These are phyloP conservation scores for Multifurca ochricompacta DNA, from an alignment of 768 basidiomycete genomes.

Conservation along the genomic window DNA sequence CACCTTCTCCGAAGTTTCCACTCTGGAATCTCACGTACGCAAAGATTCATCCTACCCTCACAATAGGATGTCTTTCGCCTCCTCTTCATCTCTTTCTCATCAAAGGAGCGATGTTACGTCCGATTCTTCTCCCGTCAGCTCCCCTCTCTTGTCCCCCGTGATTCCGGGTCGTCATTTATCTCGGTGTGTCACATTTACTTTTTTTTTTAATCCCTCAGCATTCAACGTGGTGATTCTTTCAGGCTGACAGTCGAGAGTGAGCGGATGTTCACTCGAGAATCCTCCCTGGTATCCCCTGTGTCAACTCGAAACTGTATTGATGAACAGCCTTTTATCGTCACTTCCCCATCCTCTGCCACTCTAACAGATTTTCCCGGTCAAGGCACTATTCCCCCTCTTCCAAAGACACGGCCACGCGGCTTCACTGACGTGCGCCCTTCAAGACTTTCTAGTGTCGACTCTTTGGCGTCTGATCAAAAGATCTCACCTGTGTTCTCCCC, in stretches of 20 bases:
- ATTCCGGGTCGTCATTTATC: conserved; percentile 8
- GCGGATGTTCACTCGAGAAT: conserved; percentile 9
- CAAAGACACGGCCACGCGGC: conserved; percentile 16
- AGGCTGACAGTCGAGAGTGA: conserved; percentile 19
- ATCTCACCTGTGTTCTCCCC: background rate
- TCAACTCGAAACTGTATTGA: background rate
- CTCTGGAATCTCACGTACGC: conserved; percentile 37
- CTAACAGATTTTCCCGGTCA: conserved; percentile 3
- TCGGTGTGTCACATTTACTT: conserved; percentile 4
- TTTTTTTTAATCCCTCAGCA: background rate
- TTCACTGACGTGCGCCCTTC: conserved; percentile 12
- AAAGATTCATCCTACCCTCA: conserved; percentile 30
- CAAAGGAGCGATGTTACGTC: conserved; percentile 17
- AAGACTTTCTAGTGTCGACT: background rate
- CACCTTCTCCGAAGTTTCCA: conserved; percentile 45
- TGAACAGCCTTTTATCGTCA: background rate
- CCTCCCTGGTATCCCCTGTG: conserved; percentile 10
- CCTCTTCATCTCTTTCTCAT: conserved; percentile 50
- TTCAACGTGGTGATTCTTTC: background rate
- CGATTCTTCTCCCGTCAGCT: conserved; percentile 12
- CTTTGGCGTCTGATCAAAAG: background rate
- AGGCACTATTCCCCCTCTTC: background rate
- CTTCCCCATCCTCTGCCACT: conserved; percentile 19
- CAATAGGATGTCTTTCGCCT: conserved; percentile 47
- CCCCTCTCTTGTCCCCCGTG: conserved; percentile 13